Percentiles rank a stretch among this genome's conserved stretches.
These are phyloP conservation scores for Nakazawaea populi DNA, from an alignment of 805 yeast species.

Conservation along the genomic window DNA sequence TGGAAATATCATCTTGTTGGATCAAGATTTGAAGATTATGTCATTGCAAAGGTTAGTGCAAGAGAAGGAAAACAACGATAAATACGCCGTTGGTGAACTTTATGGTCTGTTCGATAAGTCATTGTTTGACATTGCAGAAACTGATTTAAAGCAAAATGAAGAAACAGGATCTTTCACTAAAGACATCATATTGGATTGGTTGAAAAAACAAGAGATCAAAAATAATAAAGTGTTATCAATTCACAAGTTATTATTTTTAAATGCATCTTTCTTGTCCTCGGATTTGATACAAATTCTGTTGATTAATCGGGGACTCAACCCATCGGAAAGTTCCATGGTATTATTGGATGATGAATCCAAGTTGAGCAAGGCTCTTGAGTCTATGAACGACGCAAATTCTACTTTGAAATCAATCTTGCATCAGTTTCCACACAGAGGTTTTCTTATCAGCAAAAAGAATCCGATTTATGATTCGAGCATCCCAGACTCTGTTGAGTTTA, in stretches of 20 bases:
- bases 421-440: slow-evolving; percentile 43
- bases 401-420: slow-evolving; percentile 33
- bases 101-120: slow-evolving; percentile 57
- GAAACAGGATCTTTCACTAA: slow-evolving; percentile 17
- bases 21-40: slow-evolving; percentile 59
- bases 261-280: slow-evolving; percentile 70
- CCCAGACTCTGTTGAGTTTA: slow-evolving; percentile 32
- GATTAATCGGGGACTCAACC: slow-evolving; percentile 36
- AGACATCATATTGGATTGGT: slow-evolving; percentile 34
- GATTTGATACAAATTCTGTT: slow-evolving; percentile 66
- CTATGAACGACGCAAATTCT: slow-evolving; percentile 42
- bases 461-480: slow-evolving; percentile 37
- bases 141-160: slow-evolving; percentile 5
- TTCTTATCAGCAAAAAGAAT: slow-evolving; percentile 58
- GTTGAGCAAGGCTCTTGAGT: slow-evolving; percentile 27
- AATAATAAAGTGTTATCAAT: slow-evolving; percentile 46
- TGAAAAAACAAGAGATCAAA: slow-evolving; percentile 25
- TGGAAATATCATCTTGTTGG: slow-evolving; percentile 80
- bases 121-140: slow-evolving; percentile 28
- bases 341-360: slow-evolving; percentile 23
- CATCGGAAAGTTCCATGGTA: slow-evolving; percentile 24
- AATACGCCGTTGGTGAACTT: slow-evolving; percentile 68
- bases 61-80: slow-evolving; percentile 58
- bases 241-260: slow-evolving; percentile 62
- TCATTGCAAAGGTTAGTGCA: slow-evolving; percentile 74